A percentile compares a stretch with the other conserved stretches of the same genome.
These are phyloP conservation scores for Huiozyma naganishii DNA, from an alignment of 805 yeast genomes.

Conservation along the genomic window DNA sequence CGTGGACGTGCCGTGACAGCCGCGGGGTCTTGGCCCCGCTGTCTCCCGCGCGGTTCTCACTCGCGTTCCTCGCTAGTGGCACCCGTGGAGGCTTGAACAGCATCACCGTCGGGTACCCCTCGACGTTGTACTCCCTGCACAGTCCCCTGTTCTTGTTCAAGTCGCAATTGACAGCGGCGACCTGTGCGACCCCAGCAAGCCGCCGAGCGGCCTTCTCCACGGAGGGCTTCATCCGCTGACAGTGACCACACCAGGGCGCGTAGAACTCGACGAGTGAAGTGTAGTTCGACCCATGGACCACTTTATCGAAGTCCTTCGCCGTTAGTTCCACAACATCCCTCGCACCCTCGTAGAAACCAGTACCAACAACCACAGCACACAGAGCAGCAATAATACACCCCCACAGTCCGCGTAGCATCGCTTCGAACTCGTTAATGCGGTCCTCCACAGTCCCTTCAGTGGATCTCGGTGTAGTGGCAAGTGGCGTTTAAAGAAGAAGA, in stretches of 20 bases:
- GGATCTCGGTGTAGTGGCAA: not conserved
- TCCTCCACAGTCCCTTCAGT: too few species aligned
- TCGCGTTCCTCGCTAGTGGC: not conserved
- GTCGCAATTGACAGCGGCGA: slow-evolving; percentile 86
- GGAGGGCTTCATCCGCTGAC: slow-evolving; percentile 58
- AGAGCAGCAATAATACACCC: not conserved
- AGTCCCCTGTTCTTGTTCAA: slow-evolving; percentile 51
- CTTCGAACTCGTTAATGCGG: not conserved
- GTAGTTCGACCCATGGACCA: slow-evolving; percentile 59
- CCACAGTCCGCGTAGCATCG: not conserved
- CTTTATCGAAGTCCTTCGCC: slow-evolving; percentile 50
- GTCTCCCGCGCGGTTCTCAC: not conserved
- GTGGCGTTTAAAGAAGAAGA: not conserved
- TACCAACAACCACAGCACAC: not conserved
- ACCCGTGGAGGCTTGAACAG: slow-evolving; percentile 76
- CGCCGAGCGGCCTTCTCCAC: slow-evolving; percentile 53
- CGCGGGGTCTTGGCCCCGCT: not conserved
- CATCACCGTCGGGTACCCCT: slow-evolving; percentile 78
- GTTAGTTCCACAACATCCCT: slow-evolving; percentile 44
- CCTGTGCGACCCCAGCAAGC: slow-evolving; percentile 45
- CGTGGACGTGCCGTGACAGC: slow-evolving; percentile 36
- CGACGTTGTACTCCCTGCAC: slow-evolving; percentile 53
- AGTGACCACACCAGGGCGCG: slow-evolving; percentile 98
- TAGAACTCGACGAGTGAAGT: slow-evolving; percentile 79
- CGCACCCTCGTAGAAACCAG: slow-evolving; percentile 20